A percentile compares a stretch with the other conserved stretches of the same genome.
phyloP scores from a whole-genome alignment of 2,329 filamentous ascomycete species.

The Fusarium stilboides region DNA sequence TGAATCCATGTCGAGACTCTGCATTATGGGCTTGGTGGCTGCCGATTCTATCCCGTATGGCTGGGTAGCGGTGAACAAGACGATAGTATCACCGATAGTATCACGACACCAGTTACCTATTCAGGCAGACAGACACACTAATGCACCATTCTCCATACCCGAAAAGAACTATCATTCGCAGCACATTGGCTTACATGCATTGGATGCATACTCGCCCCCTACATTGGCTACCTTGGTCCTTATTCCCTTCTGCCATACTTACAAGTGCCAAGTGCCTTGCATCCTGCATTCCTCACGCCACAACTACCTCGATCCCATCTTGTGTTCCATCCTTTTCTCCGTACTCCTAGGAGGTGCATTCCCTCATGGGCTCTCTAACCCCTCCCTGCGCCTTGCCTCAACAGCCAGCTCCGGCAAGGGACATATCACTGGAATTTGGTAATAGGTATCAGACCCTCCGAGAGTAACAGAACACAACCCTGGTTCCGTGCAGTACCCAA shows the following conservation, averaged over 20 bases:
- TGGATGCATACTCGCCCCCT: not conserved
- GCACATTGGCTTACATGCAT: not conserved
- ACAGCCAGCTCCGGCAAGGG: conserved; percentile 1
- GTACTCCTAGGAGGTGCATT: not conserved
- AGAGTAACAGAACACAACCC: not conserved
- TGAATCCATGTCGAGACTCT: conserved; percentile 4
- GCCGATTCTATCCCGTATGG: not conserved
- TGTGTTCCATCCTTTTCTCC: not conserved
- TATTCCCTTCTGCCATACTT: conserved; percentile 5
- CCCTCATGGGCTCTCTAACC: not conserved
- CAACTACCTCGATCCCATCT: not conserved
- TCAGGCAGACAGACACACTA: no score
- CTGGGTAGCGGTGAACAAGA: conserved; percentile 23
- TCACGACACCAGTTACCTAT: not conserved
- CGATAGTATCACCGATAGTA: not conserved
- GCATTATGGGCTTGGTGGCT: not conserved
- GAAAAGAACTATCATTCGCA: not conserved
- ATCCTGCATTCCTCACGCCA: conserved; percentile 32
- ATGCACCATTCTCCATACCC: not conserved
- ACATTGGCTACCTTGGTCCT: not conserved
- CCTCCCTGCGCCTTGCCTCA: conserved; percentile 11
- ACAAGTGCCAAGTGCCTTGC: conserved; percentile 11
- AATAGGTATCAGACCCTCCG: not conserved
- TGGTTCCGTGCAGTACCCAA: not conserved
- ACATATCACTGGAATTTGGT: not conserved